Conservation (phyloP, 306 rosid genomes). For the Mucuna pruriens region DNA sequence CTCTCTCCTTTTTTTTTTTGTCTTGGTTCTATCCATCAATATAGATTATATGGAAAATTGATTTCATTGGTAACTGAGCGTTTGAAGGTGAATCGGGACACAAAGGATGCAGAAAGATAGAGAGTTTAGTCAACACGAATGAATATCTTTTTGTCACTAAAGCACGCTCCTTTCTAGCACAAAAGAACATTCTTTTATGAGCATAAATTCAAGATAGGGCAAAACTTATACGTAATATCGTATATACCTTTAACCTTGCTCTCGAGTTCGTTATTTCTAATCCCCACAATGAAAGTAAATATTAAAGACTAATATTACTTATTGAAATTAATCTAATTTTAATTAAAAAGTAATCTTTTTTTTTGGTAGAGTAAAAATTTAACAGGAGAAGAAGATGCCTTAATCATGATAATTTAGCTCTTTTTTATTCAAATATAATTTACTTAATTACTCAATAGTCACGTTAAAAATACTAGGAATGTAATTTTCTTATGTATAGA, state of each 20-base stretch:
- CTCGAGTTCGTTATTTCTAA: too few relatives aligned
- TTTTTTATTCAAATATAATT: not conserved
- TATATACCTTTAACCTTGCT: too few relatives aligned
- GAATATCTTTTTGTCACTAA: not conserved
- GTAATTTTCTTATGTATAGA: too few relatives aligned
- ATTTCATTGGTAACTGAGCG: not conserved
- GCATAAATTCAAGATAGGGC: not conserved
- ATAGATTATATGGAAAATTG: not conserved
- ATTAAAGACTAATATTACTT: not conserved
- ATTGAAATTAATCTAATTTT: not conserved
- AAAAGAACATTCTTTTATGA: not conserved
- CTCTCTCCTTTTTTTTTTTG: not conserved
- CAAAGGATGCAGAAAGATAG: not conserved
- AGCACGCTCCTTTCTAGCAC: not conserved
- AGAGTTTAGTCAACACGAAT: conserved; percentile 20
- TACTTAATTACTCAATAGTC: not conserved
- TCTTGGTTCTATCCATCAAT: not conserved
- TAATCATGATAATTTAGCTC: not conserved
- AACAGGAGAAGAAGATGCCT: too few relatives aligned
- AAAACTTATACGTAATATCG: not conserved
- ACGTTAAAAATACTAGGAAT: too few relatives aligned
- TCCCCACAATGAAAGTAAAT: not conserved
- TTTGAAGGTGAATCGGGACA: not conserved
- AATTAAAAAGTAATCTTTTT: too few relatives aligned
- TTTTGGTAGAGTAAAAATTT: too few relatives aligned